Evolutionary conservation across 305 asterid species (phyloP), one percentile per base, ranked within the genome.

Genomic region (Coffea humblotiana): DNA sequence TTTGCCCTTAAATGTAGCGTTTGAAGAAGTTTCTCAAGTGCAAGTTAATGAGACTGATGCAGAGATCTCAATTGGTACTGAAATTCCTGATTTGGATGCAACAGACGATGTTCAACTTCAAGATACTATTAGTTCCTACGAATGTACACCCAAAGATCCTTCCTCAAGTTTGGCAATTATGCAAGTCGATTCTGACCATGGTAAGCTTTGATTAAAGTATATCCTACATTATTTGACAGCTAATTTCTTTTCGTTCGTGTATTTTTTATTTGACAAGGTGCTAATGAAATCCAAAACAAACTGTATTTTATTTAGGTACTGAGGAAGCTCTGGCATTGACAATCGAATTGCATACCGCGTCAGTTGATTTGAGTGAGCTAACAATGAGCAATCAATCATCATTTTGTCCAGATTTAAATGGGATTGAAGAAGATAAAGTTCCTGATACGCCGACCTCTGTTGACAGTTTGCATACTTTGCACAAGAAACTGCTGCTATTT

Each of bases 31-130:
- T 76, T 76, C 87, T 81, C 87, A 82, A 85, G 76, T 67, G 77
- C 88, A 29, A 49, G 83, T 78, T 83, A 87, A 82, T 82, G 97
- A 91, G 89, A 90, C 88, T 79, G 99, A 92, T 84, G 91, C 93
- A 78, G 97, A 93, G 77, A 97, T 94, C 85, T 94, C 96, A 69
- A 93, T 96, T 79, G 99, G 98, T 79, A 94, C 97, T 60, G 98
- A 94, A 81, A 96, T 96, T 87, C 98, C 97, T 60, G 98, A 91
- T 87, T 83, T 94, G 83, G 91, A 94, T 82, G 78, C 87, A 70
- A 82, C 90, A 72, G 95, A 90, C 80, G 98, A 93, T 81, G 65
- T 91, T 74, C 90, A 88, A 83, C 83, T 80, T 79, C 85, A 83
- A 74, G 91, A 83, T 52, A 79, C 79, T 73, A 67, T 67, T 74